Evolutionary conservation across 192 early-diverging fungal genomes (phyloP), one percentile per base, ranked within the genome.

Genomic region (Coemansia sp.): DNA sequence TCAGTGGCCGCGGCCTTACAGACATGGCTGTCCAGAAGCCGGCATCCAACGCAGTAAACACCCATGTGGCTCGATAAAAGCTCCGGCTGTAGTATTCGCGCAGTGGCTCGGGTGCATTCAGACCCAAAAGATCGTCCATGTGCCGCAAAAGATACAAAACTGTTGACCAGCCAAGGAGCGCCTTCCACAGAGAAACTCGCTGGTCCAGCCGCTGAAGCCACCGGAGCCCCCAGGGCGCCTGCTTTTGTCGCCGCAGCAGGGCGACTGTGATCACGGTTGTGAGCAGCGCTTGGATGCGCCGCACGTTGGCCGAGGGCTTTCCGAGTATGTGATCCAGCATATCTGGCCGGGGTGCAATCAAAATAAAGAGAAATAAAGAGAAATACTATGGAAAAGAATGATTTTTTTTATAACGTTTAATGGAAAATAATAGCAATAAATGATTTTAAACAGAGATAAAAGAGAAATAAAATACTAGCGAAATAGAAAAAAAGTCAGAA

Each of bases 321-420:
- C 96, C 96, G 22, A 93, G 81, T 10, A 94, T 83, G 72, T 98
- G 94, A 69, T 96, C 96, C 31, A 98, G 79, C 94, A 98, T 98
- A 29, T 34, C 49, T 48, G 6, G 22, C 22, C 22, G 22, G 22
- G 0, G 22, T 25, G 22, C 0, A 1, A 14, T 25, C 8, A 20
- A 55, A 38, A 22, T 59, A 14, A 6, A 29, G 60, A 56, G 42
- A 33, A 25, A 50, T 29, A 48, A 14, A 16, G 52, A 61, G 22
- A 56, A 42, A 52, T 55, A 38, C 14, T 29, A 54, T 17, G 63
- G 29, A 71, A 83, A 74, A 34, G 49, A 61, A 38, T 60, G 28
- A 40, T 22, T 25, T 25, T 25, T 25, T 25, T 25, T 25, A 25
- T 25, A 25, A 25, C 22, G 22, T 25, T 25, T 25, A 25, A 25